phyloP scores from a whole-genome alignment of 441 rosid species.

The Francoa sonchifolia region DNA sequence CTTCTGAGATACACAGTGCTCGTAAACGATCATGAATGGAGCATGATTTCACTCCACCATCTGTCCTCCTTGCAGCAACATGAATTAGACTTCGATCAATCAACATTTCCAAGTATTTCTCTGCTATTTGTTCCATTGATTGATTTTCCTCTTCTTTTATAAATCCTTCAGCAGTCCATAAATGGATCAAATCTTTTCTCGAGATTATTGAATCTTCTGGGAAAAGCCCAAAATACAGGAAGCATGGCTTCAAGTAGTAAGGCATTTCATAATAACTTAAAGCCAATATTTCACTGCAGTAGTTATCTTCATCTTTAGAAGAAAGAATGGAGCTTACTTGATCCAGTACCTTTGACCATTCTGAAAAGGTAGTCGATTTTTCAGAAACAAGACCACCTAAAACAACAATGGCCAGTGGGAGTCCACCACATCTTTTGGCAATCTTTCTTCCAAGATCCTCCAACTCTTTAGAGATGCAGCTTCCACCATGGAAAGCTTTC shows the following conservation, averaged over 20 bases:
- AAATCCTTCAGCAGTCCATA: slow-evolving; percentile 15
- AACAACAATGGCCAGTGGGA: slow-evolving; percentile 7
- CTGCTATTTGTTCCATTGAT: slow-evolving; percentile 7
- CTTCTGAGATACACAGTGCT: no score
- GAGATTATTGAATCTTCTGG: slow-evolving; percentile 3
- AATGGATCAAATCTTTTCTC: slow-evolving; percentile 4
- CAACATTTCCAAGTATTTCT: slow-evolving; percentile 7
- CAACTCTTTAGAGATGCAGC: not conserved
- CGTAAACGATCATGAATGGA: slow-evolving; percentile 10
- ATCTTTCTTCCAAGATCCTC: not conserved
- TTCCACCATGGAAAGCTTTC: not conserved
- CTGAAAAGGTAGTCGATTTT: not conserved
- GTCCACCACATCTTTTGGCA: slow-evolving; percentile 3
- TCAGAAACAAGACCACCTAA: slow-evolving; percentile 4
- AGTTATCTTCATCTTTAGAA: not conserved
- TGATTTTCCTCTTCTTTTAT: not conserved
- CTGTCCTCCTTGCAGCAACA: not conserved
- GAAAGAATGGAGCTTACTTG: not conserved
- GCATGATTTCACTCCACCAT: slow-evolving; percentile 7
- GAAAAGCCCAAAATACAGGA: slow-evolving; percentile 10
- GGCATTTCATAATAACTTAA: slow-evolving; percentile 8
- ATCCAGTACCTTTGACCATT: slow-evolving; percentile 1
- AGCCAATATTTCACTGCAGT: not conserved
- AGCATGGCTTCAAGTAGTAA: slow-evolving; percentile 7
- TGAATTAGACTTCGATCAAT: slow-evolving; percentile 11